Evolutionary conservation across 805 yeast species (phyloP), one percentile per base, ranked within the genome.

Genomic region (Starmerella asiatica): DNA sequence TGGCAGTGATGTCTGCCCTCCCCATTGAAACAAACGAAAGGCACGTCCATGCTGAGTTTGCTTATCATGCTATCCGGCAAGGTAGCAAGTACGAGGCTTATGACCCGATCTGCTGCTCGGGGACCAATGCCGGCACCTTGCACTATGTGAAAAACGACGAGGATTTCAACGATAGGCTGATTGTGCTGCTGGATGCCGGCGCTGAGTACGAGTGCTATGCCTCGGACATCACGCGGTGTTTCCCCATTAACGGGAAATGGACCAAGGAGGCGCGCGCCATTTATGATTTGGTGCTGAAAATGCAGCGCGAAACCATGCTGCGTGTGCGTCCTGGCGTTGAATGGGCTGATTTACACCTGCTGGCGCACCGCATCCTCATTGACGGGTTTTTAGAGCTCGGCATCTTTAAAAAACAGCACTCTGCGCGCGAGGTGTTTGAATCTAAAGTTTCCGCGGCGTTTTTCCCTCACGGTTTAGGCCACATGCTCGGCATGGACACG

Each of bases 391-490:
- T 79, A 42, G 60, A 70, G 44, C 62, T 91, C 29, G 96, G 96
- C 0, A 71, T 88, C 29, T 83, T 88, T 64, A 70, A 70, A 42
- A 51, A 58, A 21, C 63, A 58, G 6, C 27, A 30, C 34, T 70
- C 73, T 17, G 74, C 64, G 15, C 71, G 76, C 17, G 91, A 84
- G 47, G 74, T 88, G 26, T 75, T 73, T 44, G 69, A 72, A 1
- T 71, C 93, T 37, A 70, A 76, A 42, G 73, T 79, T 4, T 73
- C 93, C 3, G 79, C 76, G 4, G 72, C 79, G 18, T 88, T 88
- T 61, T 83, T 76, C 59, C 98, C 98, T 2, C 98, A 91, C 56
- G 98, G 98, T 0, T 64, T 91, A 42, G 98, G 98, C 12, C 98
- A 88, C 56, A 65, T 84, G 54, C 62, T 88, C 30, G 98, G 98